Evolutionary conservation across 129 eudicot genomes (phyloP), one percentile per base, ranked within the genome.

Genomic region (Centaurea solstitialis): DNA sequence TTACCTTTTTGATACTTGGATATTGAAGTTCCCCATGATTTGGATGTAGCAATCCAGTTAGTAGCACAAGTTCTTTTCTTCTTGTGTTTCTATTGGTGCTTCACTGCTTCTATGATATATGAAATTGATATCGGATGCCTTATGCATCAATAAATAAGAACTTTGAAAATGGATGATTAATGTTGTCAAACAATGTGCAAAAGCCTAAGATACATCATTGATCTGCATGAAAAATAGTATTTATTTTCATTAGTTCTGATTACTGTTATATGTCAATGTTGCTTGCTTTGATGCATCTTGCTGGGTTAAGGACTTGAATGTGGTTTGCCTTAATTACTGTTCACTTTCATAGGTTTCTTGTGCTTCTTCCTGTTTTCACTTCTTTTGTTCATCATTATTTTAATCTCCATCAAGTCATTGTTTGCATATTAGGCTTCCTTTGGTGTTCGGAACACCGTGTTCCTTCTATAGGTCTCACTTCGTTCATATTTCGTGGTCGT

Each of bases 401-500:
- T 37, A n/a, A 11, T 28, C 18, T 15, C 45, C 7, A 41, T 8
- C 47, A 41, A 41, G 47, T 41, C 11, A 41, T 41, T 41, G 12
- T 7, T 41, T 41, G 47, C 1, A 41, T 41, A 41, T 41, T 41
- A 8, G 2, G 47, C 12, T 41, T 41, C 47, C 47, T 7, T 7
- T 23, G 68, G 57, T 33, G 37, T n/a, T n/a, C n/a, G n/a, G n/a
- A n/a, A n/a, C n/a, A n/a, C n/a, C n/a, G n/a, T n/a, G n/a, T 33
- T 41, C 35, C 22, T 26, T 74, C 40, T 53, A 24, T 45, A 24
- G n/a, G 26, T 45, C 21, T 39, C 64, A 5, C 45, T 30, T 12
- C 21, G 23, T 80, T 11, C 43, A 62, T 40, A 59, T 72, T 30
- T 53, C 40, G 37, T 80, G 68, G 79, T 35, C 70, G 79, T 75